Base-by-base conservation (phyloP, 495 filamentous ascomycete species). In the Penicillium cinerascens region DNA sequence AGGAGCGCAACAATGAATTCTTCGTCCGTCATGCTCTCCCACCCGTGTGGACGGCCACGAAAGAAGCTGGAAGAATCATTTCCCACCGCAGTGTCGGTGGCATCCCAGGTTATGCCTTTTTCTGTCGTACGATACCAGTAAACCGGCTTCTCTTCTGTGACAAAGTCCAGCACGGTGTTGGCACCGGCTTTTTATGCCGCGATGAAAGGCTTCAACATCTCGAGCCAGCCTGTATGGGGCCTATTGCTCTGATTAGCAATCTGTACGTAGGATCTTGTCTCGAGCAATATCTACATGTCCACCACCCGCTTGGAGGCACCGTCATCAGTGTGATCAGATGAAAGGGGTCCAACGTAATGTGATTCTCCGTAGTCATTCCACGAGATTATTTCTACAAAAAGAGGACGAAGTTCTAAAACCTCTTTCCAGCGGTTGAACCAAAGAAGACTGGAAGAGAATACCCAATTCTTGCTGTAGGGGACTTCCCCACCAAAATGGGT, bases 361-460 rank as follows among this genome's bases (percentile, higher is more conserved):
- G 76, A 79, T 61, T 87, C 84, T 42, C 82, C 82, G 44, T 80
- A 86, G 57, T 87, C 69, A 59, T 87, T 87, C 83, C 82, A 86
- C 13, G 78, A 82, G 11, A 86, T 68, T 45, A 86, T 83, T 58
- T 85, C 78, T 35, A 85, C 56, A 48, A 80, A 74, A 11, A 66
- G 56, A 2, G 82, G 80, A 20, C 71, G 55, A 13, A 78, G 46
- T 0, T 56, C 40, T 2, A 83, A 59, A 41, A 84, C 72, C 49
- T 82, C 68, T 44, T 75, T 69, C 82, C 81, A 85, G 27, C 81
- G 72, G 37, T 76, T 55, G 10, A 67, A 73, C 47, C 67, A 70
- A 6, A 69, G 60, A 1, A 74, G 59, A 47, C 76, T 73, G 29
- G 71, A 74, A 23, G 74, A 73, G 26, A 76, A 78, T n/a, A 76